Evolutionary conservation across 2,329 filamentous ascomycete species (phyloP), one percentile per base, ranked within the genome.

Genomic region (Colletotrichum liriopes): DNA sequence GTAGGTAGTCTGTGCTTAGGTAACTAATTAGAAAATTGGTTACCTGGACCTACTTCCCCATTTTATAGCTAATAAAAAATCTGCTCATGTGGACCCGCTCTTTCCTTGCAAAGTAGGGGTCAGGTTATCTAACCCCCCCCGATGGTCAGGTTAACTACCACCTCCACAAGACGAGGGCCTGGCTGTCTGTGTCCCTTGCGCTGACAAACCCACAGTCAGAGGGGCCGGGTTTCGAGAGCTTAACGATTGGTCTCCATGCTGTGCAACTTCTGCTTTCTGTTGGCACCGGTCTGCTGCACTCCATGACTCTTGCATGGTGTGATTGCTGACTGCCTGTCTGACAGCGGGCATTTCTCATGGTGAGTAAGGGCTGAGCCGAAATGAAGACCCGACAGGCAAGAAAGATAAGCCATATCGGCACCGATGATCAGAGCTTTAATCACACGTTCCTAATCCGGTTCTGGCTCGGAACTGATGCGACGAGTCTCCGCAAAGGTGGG

Each of bases 341-440:
- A 11, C 16, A 23, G 23, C 12, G 12, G 23, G 16, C 61, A 9
- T 20, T 29, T 47, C 11, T 11, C 51, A 41, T 23, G 43, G 58
- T 20, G n/a, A 41, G 16, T 62, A 26, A 29, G 58, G 35, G n/a
- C 26, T 39, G 51, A 49, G 54, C 47, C 47, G 35, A 16, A 54
- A 54, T 45, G 45, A 69, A 59, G 35, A 55, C 52, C 52, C 20
- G 6, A 29, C 41, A 6, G 26, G 54, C n/a, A 59, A 47, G 12
- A 23, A 3, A n/a, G 23, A 68, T 71, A 47, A 45, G 69, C 69
- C 59, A 69, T 7, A n/a, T 47, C 69, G 52, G 60, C 20, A 54
- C 60, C 37, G 59, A 55, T 18, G 52, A 66, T 11, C 55, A 32
- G 54, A 55, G 68, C 51, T 61, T 47, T n/a, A 32, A 56, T 39